phyloP scores from a whole-genome alignment of 805 yeast species.

The Candida tammaniensis region DNA sequence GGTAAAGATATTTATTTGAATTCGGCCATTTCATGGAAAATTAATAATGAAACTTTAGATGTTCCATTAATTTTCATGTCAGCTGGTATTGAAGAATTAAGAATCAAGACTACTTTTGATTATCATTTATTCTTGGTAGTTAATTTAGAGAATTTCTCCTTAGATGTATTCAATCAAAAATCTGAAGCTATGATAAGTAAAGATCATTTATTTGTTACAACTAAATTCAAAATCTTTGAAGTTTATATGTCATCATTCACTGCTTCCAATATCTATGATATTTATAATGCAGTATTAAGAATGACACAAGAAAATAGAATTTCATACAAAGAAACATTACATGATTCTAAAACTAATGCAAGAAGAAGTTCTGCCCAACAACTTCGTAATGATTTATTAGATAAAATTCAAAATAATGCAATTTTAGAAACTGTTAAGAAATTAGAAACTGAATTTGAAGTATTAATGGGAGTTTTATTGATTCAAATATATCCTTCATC shows the following conservation, averaged over 20 bases:
- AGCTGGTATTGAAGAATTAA: slow-evolving; percentile 53
- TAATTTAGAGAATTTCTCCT: slow-evolving; percentile 42
- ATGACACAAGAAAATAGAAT: slow-evolving; percentile 69
- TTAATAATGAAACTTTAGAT: slow-evolving; percentile 38
- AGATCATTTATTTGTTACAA: slow-evolving; percentile 58
- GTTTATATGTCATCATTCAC: slow-evolving; percentile 79
- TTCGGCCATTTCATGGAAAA: slow-evolving; percentile 72
- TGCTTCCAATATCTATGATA: slow-evolving; percentile 78
- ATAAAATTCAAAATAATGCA: slow-evolving; percentile 12
- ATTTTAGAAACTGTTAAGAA: slow-evolving; percentile 36
- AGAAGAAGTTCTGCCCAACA: slow-evolving; percentile 1
- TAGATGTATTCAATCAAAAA: slow-evolving; percentile 69
- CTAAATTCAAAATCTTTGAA: slow-evolving; percentile 50
- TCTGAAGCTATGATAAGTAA: slow-evolving; percentile 45
- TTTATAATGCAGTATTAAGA: slow-evolving; percentile 65
- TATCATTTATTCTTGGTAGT: slow-evolving; percentile 79
- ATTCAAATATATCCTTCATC: slow-evolving; percentile 81
- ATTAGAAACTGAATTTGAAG: slow-evolving; percentile 67
- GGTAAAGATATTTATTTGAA: slow-evolving; percentile 51
- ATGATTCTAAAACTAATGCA: slow-evolving; percentile 42
- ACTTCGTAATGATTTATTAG: background rate
- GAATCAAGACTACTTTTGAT: slow-evolving; percentile 70
- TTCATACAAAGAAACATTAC: slow-evolving; percentile 73
- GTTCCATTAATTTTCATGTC: slow-evolving; percentile 69
- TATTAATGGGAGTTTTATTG: slow-evolving; percentile 53